phyloP scores from a whole-genome alignment of 352 stramenopile genomes.

The Hyaloperonospora brassicae region DNA sequence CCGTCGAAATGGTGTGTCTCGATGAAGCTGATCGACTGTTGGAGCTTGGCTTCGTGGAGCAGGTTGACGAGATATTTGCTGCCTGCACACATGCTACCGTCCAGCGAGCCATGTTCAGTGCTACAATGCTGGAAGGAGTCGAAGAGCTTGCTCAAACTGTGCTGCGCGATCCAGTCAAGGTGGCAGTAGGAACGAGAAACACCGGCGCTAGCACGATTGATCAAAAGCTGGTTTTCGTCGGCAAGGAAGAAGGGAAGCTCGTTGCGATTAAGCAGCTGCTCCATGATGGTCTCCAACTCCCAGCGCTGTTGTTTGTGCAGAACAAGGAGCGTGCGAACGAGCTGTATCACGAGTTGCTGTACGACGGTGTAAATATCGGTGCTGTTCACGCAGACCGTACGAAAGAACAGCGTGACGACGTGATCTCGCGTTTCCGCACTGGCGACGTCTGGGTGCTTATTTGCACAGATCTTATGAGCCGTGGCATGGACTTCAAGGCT shows the following conservation, averaged over 20 bases:
- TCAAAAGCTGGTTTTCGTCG: constrained; percentile 97
- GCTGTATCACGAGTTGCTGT: constrained; percentile 96
- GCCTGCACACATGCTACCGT: constrained; percentile 80
- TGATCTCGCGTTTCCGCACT: constrained; percentile 93
- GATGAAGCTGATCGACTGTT: constrained; percentile 99
- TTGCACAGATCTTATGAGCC: constrained; percentile 97
- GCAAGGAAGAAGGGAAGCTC: constrained; percentile 98
- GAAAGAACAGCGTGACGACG: constrained; percentile 88
- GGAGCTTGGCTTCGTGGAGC: constrained; percentile 92
- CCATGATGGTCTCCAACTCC: constrained; percentile 89
- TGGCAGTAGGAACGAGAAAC: constrained; percentile 91
- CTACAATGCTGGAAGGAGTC: constrained; percentile 93
- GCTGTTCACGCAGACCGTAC: constrained; percentile 95
- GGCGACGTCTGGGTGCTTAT: constrained; percentile 98
- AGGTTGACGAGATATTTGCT: constrained; percentile 97
- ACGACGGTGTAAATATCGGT: constrained; percentile 97
- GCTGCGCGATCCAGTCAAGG: constrained; percentile 92
- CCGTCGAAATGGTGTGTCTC: constrained; percentile 91
- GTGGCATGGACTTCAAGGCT: constrained; percentile 98
- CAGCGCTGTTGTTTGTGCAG: constrained; percentile 97
- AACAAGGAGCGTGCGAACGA: constrained; percentile 97
- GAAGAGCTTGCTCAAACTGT: constrained; percentile 94
- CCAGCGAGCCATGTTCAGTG: constrained; percentile 95
- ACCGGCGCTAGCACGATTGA: constrained; percentile 84
- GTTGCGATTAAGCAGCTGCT: constrained; percentile 92